Conservation (phyloP, 768 basidiomycete species). For the Astraeus odoratus region DNA sequence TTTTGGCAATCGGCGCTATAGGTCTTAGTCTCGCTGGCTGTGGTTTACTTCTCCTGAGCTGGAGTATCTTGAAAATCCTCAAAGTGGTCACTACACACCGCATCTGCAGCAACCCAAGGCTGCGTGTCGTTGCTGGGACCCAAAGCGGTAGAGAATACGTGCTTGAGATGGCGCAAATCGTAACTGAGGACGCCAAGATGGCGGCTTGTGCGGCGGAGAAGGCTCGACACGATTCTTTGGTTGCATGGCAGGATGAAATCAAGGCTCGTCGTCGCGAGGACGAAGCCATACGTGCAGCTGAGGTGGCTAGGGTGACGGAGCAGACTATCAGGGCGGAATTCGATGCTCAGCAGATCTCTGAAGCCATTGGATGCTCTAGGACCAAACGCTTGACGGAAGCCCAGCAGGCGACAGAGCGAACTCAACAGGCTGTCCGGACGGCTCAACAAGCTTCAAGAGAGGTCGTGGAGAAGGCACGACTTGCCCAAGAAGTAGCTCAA, state of each 20-base stretch:
- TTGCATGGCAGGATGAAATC: neutral
- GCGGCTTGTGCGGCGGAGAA: neutral
- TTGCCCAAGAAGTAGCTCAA: neutral
- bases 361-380: neutral
- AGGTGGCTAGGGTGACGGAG: neutral
- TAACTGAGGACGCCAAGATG: neutral
- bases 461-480: neutral
- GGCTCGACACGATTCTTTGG: neutral
- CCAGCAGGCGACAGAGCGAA: neutral
- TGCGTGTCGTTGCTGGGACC: neutral
- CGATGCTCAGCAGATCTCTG: neutral
- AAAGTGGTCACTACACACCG: neutral
- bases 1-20: neutral
- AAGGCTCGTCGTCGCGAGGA: neutral
- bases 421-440: neutral
- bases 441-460: neutral
- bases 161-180: neutral
- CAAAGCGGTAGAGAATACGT: neutral
- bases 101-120: neutral
- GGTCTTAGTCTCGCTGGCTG: neutral
- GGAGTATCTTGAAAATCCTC: neutral
- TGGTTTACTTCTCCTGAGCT: neutral
- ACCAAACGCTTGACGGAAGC: neutral
- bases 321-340: neutral
- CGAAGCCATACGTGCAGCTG: neutral